Base-by-base conservation (phyloP, 306 rosid species). In the Castanea crenata region DNA sequence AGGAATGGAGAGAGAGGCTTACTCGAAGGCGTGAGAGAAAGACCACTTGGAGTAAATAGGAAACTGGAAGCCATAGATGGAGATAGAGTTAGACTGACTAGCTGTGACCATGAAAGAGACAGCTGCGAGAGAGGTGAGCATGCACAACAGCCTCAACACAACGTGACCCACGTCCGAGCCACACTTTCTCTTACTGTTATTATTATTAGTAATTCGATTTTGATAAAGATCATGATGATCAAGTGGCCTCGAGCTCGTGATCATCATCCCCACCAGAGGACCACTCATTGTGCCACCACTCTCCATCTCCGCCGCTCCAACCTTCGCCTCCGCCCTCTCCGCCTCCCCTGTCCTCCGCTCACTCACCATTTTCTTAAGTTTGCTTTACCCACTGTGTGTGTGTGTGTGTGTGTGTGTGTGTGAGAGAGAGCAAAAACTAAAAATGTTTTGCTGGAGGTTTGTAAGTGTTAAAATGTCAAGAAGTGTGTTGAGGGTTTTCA, bases 11-110 rank as follows among this genome's bases (percentile, higher is more conserved):
- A 41, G 46, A 41, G 80, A 74, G 73, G 46, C 89, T 85, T 85
- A 94, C 97, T 85, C 88, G 76, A 87, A 91, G 1, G 97, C 89
- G 55, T 87, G 80, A 16, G 99, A 81, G 77, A 89, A 89, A 27
- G 97, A 90, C 99, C 99, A 95, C 73, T 90, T 90, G 70, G 99
- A 91, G 68, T 82, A 84, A 73, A 95, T 75, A 14, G 97, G 92
- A 2, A 92, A 83, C 16, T 59, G 71, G 76, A 92, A 87, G 55
- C 95, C 95, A 72, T 87, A 89, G 79, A 94, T 70, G 72, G 83
- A 65, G 74, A 94, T 83, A 2, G 85, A 76, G 83, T 78, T 78
- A 14, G 87, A 83, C 80, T 94, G 86, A 77, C 61, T 68, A 13
- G 99, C 99, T 1, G 97, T 92, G 18, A 95, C 85, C 99, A 92